Percentiles rank a stretch among this genome's conserved stretches.
phyloP scores from a whole-genome alignment of 805 yeast species.

The Vanderwaltozyma tropicalis region DNA sequence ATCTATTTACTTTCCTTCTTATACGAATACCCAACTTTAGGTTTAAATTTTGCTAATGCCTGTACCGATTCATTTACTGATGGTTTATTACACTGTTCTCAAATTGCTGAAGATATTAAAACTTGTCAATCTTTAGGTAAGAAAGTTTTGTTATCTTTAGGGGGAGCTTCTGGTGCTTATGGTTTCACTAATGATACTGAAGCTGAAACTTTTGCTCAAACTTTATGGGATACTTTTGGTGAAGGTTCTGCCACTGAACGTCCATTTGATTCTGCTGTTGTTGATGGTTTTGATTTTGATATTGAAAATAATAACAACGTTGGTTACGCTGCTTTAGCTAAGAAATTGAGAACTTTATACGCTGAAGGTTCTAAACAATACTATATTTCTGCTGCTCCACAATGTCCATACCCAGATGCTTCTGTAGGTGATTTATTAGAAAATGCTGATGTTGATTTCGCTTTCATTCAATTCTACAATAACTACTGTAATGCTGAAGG shows the following conservation, averaged over 20 bases:
- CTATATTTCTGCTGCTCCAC: conserved; percentile 85
- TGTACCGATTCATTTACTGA: conserved; percentile 33
- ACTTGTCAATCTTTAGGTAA: conserved; percentile 75
- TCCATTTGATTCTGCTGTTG: conserved; percentile 60
- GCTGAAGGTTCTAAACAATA: conserved; percentile 47
- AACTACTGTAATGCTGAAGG: conserved; percentile 55
- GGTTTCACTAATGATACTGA: conserved; percentile 79
- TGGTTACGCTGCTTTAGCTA: conserved; percentile 61
- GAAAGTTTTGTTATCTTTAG: conserved; percentile 63
- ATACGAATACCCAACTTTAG: conserved; percentile 44
- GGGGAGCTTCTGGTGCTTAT: conserved; percentile 70
- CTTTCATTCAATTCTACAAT: conserved; percentile 84
- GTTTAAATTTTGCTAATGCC: conserved; percentile 48
- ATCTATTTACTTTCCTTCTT: conserved; percentile 65
- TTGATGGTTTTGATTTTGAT: conserved; percentile 93
- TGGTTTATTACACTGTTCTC: conserved; percentile 36
- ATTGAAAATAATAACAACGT: conserved; percentile 53
- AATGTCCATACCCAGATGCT: conserved; percentile 81
- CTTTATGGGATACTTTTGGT: conserved; percentile 55
- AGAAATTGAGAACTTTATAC: conserved; percentile 40
- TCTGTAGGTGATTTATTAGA: conserved; percentile 48
- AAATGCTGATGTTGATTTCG: conserved; percentile 60
- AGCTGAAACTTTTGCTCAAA: conserved; percentile 51
- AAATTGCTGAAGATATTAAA: conserved; percentile 57
- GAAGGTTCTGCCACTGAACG: conserved; percentile 48